These are phyloP conservation scores for Zalaria sp. DNA, from an alignment of 2,329 filamentous ascomycete genomes.

Conservation along the genomic window DNA sequence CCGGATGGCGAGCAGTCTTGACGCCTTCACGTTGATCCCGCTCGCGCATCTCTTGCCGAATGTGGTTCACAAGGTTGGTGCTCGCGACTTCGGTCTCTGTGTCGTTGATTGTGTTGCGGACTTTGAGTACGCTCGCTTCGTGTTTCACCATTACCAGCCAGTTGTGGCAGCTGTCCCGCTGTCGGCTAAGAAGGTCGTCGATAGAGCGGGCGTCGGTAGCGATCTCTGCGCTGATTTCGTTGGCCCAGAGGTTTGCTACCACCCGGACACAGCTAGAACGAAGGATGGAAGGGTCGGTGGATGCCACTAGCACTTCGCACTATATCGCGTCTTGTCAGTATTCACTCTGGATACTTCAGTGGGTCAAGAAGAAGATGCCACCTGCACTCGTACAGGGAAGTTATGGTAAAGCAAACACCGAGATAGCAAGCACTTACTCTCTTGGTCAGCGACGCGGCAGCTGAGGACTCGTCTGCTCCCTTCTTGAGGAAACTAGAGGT, in stretches of 20 bases:
- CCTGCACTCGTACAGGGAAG: too few species aligned
- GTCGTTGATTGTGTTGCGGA: constrained; percentile 50
- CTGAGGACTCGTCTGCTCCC: constrained; percentile 42
- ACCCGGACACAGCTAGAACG: constrained; percentile 65
- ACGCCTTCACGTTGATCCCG: constrained; percentile 48
- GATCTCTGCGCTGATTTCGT: constrained; percentile 78
- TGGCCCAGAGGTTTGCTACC: constrained; percentile 64
- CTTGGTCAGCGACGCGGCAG: constrained; percentile 3
- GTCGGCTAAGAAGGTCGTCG: constrained; percentile 64
- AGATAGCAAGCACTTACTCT: neutral
- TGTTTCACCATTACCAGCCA: constrained; percentile 88
- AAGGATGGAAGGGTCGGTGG: constrained; percentile 66
- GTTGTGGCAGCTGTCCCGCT: constrained; percentile 62
- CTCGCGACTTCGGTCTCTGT: constrained; percentile 59
- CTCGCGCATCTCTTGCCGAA: constrained; percentile 70
- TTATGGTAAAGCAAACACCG: too few species aligned
- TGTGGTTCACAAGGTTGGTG: constrained; percentile 61
- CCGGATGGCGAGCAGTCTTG: constrained; percentile 24
- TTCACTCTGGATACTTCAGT: neutral
- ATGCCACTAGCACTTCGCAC: constrained; percentile 81
- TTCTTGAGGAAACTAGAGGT: constrained; percentile 52
- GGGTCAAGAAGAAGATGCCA: neutral
- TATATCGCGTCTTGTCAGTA: neutral
- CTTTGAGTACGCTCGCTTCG: constrained; percentile 39
- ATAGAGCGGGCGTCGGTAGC: constrained; percentile 51